Percentiles rank a stretch among this genome's conserved stretches.
Evolutionary conservation across 2,329 filamentous ascomycete species (phyloP).

Genomic region (Colletotrichum ledebouriae): DNA sequence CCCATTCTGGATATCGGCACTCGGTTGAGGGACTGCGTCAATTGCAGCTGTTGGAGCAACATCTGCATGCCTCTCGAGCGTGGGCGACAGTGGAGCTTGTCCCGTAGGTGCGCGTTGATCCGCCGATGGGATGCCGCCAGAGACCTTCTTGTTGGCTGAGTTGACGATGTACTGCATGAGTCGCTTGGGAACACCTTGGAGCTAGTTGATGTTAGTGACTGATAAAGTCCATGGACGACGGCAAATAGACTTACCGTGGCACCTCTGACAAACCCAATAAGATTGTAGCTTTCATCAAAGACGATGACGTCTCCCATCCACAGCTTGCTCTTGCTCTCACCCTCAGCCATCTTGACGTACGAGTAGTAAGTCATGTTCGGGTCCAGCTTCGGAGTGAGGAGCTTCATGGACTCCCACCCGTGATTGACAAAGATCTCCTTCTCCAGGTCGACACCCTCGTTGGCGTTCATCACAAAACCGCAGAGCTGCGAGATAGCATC

Average conservation of each 20-base stretch:
- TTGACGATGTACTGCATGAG: constrained; percentile 73
- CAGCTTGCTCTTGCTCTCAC: background rate
- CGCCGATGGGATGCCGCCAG: constrained; percentile 56
- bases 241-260: background rate
- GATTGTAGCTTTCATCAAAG: constrained; percentile 1
- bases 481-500: background rate
- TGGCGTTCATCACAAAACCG: constrained; percentile 72
- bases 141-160: constrained; percentile 56
- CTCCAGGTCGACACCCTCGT: constrained; percentile 67
- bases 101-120: constrained; percentile 51
- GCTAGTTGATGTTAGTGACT: constrained; percentile 52
- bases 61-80: background rate
- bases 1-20: background rate
- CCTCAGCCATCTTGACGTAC: background rate
- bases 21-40: background rate
- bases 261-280: background rate
- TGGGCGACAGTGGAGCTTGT: background rate
- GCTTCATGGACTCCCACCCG: constrained; percentile 67
- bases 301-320: constrained; percentile 2
- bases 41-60: background rate
- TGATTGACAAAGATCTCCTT: constrained; percentile 71
- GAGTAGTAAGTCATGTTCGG: constrained; percentile 56
- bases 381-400: constrained; percentile 60
- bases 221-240: rapidly evolving
- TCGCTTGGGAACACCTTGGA: constrained; percentile 75